Percentiles rank a stretch among this genome's conserved stretches.
Conservation (phyloP, 1,284 basidiomycete species). For the Rhizoctonia solani region DNA sequence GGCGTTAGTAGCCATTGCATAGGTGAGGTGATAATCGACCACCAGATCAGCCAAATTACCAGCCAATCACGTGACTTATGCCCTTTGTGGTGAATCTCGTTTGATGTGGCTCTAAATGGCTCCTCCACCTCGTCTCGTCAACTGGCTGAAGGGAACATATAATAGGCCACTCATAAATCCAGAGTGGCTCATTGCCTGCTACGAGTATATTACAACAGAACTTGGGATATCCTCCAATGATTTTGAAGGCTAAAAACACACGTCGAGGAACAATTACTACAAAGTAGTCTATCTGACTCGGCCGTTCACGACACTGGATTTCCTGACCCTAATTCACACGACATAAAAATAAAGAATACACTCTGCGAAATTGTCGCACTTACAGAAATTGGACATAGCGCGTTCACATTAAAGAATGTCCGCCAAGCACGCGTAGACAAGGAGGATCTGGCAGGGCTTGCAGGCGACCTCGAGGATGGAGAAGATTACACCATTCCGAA, state of each 20-base stretch:
- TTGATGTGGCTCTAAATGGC: conserved; percentile 26
- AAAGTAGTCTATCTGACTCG: conserved; percentile 69
- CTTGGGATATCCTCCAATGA: conserved; percentile 50
- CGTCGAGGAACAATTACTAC: conserved; percentile 67
- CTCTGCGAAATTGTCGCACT: conserved; percentile 72
- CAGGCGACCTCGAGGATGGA: conserved; percentile 59
- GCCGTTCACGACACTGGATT: conserved; percentile 69
- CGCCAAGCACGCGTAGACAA: conserved; percentile 66
- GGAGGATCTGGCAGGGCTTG: conserved; percentile 53
- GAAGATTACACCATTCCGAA: conserved; percentile 73
- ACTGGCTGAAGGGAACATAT: conserved; percentile 21
- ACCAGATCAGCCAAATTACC: no score
- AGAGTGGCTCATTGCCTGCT: conserved; percentile 69
- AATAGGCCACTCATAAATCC: conserved; percentile 14
- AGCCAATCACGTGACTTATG: neutral
- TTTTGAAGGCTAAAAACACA: conserved; percentile 54
- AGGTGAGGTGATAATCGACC: conserved; percentile 1
- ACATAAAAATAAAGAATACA: conserved; percentile 48
- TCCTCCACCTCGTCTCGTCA: conserved; percentile 16
- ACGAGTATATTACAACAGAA: conserved; percentile 61
- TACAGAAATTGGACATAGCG: conserved; percentile 75
- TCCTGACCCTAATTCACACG: conserved; percentile 48
- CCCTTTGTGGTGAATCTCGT: neutral
- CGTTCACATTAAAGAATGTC: conserved; percentile 65
- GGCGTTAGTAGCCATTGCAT: neutral